Conservation (phyloP, 2,329 filamentous ascomycete genomes). For the Talaromyces sp. region DNA sequence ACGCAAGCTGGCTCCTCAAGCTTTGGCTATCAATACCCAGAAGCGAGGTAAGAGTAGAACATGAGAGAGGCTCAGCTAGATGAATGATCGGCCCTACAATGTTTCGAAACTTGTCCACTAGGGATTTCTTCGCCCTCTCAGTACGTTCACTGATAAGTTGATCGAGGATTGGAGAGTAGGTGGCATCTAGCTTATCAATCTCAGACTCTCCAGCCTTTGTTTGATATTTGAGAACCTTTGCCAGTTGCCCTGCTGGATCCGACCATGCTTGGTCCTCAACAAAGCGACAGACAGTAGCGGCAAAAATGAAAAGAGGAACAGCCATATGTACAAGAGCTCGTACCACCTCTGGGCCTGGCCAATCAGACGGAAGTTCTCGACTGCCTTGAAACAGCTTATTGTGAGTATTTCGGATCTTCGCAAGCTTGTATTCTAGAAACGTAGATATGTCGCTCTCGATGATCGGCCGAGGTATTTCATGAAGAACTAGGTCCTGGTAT, state of each 20-base stretch:
- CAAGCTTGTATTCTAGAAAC: slow-evolving; percentile 26
- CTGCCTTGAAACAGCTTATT: background rate
- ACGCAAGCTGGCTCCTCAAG: too few relatives aligned
- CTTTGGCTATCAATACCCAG: too few relatives aligned
- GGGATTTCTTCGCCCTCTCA: too few relatives aligned
- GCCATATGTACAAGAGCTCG: background rate
- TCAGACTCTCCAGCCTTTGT: slow-evolving; percentile 22
- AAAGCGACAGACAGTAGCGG: slow-evolving; percentile 23
- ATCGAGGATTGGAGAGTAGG: slow-evolving; percentile 29
- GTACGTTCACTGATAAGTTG: slow-evolving; percentile 24
- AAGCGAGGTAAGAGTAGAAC: too few relatives aligned
- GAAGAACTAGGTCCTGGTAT: too few relatives aligned
- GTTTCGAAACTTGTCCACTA: too few relatives aligned
- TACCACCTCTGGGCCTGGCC: too few relatives aligned
- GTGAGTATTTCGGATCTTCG: background rate
- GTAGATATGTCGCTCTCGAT: too few relatives aligned
- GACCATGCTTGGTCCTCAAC: slow-evolving; percentile 26
- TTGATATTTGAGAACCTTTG: background rate
- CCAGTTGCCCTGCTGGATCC: background rate
- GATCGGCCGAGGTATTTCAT: too few relatives aligned
- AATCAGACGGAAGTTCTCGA: background rate
- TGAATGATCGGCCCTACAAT: too few relatives aligned
- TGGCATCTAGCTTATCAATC: slow-evolving; percentile 18
- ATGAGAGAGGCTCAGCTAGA: too few relatives aligned
- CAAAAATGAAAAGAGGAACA: slow-evolving; percentile 6